Evolutionary conservation across 2,329 filamentous ascomycete genomes (phyloP), one percentile per base, ranked within the genome.

Genomic region (Diplodia scrobiculata): DNA sequence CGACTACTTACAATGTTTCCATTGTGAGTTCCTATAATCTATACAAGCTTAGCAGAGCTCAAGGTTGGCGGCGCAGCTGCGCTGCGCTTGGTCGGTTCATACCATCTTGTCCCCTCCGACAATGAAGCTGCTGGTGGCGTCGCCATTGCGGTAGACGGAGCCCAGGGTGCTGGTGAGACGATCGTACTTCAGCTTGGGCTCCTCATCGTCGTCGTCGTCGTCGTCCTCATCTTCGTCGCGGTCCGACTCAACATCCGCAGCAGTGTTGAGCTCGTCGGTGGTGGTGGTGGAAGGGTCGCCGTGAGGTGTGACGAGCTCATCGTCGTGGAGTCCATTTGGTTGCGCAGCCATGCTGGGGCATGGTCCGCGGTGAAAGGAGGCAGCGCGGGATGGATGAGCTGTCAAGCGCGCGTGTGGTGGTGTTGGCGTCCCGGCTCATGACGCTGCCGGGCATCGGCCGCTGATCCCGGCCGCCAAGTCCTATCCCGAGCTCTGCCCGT

Each of bases 91-190:
- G 25, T 36, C 38, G 32, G 32, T 6, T 63, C 82, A 72, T 83
- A 94, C 91, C 94, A 98, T 96, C 82, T 98, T 98, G 82, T 99
- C 94, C 63, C 94, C 94, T 48, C 91, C 91, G 59, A 96, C 91
- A 59, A 96, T 80, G 76, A 97, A 97, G 9, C 91, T 83, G 78
- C 93, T 97, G 29, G 94, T 97, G 71, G 92, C 91, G 84, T 99
- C 95, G 71, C 92, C 93, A 80, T 96, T 97, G 67, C 92, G 89
- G 80, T 99, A 99, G 38, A 97, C 86, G 51, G 89, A 82, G 29
- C 85, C 87, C 68, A 99, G 81, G 72, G 89, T 89, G 68, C 88
- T 89, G 7, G 95, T 98, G 71, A 98, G 80, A 58, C 92, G 89
- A 60, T 89, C 90, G 77, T 97, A 97, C 79, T 99, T 99, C 72